Conservation (phyloP, 495 filamentous ascomycete species). For the Diplogelasinospora grovesii region DNA sequence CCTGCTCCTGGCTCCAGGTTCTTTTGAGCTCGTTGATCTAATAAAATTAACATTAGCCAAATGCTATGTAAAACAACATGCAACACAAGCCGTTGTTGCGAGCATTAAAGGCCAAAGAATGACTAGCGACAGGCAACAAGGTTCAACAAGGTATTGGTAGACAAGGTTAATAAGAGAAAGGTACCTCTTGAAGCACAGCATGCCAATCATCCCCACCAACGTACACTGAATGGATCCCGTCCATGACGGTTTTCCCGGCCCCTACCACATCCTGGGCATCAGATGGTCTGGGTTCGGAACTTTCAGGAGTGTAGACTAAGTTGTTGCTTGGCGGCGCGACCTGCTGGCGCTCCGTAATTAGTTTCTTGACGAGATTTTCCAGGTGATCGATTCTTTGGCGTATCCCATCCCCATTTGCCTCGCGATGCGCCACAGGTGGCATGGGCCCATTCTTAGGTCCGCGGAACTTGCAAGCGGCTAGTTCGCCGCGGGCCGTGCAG, state of each 20-base stretch:
- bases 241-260: conserved; percentile 1
- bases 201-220: conserved; percentile 26
- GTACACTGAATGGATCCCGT: conserved; percentile 16
- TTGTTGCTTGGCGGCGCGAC: background rate
- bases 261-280: background rate
- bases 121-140: background rate
- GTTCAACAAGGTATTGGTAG: no score
- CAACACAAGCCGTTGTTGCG: no score
- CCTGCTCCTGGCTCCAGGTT: conserved; percentile 17
- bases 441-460: conserved; percentile 6
- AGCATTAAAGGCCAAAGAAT: no score
- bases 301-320: background rate
- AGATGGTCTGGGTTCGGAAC: background rate
- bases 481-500: conserved; percentile 24
- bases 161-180: conserved; percentile 7
- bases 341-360: conserved; percentile 20
- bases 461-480: conserved; percentile 22
- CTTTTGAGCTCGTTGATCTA: conserved; percentile 22
- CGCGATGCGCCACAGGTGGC: conserved; percentile 7
- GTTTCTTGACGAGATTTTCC: conserved; percentile 26
- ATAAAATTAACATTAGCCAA: no score
- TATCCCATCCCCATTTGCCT: conserved; percentile 14
- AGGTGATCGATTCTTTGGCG: conserved; percentile 28
- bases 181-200: conserved; percentile 29
- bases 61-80: no score